These are phyloP conservation scores for Nothopassalora personata DNA, from an alignment of 2,329 filamentous ascomycete genomes.

Conservation along the genomic window DNA sequence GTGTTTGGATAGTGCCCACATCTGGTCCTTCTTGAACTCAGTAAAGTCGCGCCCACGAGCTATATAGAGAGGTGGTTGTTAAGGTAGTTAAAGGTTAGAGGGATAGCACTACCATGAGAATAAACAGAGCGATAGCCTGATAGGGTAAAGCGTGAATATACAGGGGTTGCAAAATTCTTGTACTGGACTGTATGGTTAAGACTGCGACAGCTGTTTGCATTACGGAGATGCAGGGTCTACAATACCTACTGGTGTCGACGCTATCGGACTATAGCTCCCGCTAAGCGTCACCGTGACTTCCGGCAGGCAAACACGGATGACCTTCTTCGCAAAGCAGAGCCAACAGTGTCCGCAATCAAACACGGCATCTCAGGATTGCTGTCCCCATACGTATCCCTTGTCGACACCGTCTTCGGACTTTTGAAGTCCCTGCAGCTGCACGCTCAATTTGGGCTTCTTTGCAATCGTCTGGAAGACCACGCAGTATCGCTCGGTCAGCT, in stretches of 20 bases:
- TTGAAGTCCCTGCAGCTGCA: constrained; percentile 28
- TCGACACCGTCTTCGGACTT: constrained; percentile 28
- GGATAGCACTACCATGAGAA: too few relatives aligned
- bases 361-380: constrained; percentile 21
- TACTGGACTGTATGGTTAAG: neutral
- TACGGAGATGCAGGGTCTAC: constrained; percentile 1
- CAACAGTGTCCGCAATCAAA: neutral
- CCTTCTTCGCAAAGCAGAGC: neutral
- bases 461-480: constrained; percentile 41
- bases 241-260: neutral
- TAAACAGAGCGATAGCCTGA: too few relatives aligned
- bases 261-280: neutral
- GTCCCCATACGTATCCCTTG: constrained; percentile 23
- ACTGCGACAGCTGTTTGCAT: neutral
- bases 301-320: neutral
- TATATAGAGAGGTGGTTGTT: too few relatives aligned
- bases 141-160: too few relatives aligned
- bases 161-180: too few relatives aligned
- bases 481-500: constrained; percentile 48
- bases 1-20: too few relatives aligned
- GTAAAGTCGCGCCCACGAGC: too few relatives aligned
- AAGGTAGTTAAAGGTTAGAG: too few relatives aligned
- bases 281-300: neutral
- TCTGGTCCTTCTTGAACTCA: too few relatives aligned
- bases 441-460: constrained; percentile 35